These are phyloP conservation scores for Neurospora tetrasperma DNA, from an alignment of 495 filamentous ascomycete genomes.

Conservation along the genomic window DNA sequence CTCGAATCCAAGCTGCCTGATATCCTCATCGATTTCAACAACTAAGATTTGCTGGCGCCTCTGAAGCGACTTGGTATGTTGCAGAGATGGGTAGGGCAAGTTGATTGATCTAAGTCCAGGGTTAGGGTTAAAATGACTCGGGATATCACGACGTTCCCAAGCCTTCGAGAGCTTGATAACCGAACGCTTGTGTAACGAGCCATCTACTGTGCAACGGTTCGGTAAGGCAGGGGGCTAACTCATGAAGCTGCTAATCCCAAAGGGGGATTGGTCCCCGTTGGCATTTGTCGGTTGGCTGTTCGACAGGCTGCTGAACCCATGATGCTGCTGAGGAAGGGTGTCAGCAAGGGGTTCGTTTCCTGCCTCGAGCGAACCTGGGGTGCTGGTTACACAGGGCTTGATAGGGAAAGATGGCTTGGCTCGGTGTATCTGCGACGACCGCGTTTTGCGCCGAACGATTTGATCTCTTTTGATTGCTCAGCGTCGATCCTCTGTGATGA, in stretches of 20 bases:
- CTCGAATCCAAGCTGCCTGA: neutral
- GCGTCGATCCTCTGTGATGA: conserved; percentile 4
- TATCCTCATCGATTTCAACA: neutral
- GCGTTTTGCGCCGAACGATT: conserved; percentile 11
- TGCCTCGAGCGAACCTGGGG: neutral
- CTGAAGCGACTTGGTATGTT: neutral
- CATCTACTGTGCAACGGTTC: neutral
- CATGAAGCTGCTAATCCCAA: neutral
- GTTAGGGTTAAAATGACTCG: neutral
- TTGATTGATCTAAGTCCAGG: neutral
- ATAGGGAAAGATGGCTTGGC: neutral
- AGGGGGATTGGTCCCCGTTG: neutral
- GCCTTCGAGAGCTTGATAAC: neutral
- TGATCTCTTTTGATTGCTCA: conserved; percentile 12
- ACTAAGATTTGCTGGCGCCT: neutral
- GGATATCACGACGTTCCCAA: neutral
- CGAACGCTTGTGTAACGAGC: neutral
- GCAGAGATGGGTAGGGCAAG: neutral
- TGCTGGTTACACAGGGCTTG: neutral
- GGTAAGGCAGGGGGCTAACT: neutral
- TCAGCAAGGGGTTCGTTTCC: neutral
- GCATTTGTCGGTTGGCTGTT: neutral
- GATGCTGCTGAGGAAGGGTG: neutral
- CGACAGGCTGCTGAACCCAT: neutral
- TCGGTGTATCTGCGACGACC: conserved; percentile 3